Evolutionary conservation across 371 early-diverging fungal species (phyloP), one percentile per base, ranked within the genome.

Genomic region (Chytridium lagenaria): DNA sequence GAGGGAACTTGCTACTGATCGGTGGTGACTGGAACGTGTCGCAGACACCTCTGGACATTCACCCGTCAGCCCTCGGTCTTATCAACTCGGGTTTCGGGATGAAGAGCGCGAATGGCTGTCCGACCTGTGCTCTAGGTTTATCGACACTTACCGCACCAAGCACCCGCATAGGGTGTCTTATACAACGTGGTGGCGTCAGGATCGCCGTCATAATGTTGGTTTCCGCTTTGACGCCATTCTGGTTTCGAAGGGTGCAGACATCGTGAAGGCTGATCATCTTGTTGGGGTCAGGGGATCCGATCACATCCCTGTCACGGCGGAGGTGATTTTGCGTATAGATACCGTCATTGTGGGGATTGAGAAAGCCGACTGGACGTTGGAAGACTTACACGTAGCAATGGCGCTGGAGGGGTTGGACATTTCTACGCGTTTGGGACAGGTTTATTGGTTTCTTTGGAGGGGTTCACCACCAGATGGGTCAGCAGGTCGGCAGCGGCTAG

Each of bases 11-110:
- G 52, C 26, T 69, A 19, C 23, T 69, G 15, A 51, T 52, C 2
- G 69, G 69, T 16, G 22, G 39, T 19, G 69, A 69, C 36, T 69
- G 69, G 69, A 69, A 69, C 36, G 51, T 69, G 16, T 36, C 55
- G 2, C 26, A 49, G 30, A 69, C 55, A 34, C 51, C 28, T 34
- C 22, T 36, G 2, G 69, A 69, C 52, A 69, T 69, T 52, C 69
- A 69, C 34, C 50, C 52, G n/a, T 40, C 36, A 10, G 26, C 50
- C 2, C 50, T 67, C 19, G 40, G 40, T n/a, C 22, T 10, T 26
- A 44, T 23, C 67, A 49, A 23, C 3, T 64, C 64, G 36, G 64
- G 64, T 64, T 64, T 36, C 64, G 26, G 16, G 16, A 26, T 31
- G 69, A 69, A 38, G 69, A 69, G 69, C 69, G 69, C 22, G 30